Conservation (phyloP, 768 basidiomycete genomes). For the Pulveroboletus frians region DNA sequence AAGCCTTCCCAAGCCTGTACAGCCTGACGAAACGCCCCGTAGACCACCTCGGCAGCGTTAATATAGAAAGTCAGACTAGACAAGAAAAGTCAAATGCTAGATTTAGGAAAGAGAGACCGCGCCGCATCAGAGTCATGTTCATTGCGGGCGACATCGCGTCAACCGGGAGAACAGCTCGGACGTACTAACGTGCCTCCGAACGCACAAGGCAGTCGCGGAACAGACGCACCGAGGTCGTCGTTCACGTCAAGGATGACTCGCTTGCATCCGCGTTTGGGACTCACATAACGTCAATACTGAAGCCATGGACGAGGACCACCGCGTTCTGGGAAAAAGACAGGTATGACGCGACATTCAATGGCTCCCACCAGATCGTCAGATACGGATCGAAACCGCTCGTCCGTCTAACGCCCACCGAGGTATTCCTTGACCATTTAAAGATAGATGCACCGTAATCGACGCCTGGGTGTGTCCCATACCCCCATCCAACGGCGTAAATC, state of each 20-base stretch:
- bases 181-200: neutral
- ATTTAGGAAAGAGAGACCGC: constrained; percentile 22
- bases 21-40: constrained; percentile 24
- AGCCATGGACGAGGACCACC: too few species aligned
- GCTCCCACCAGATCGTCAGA: neutral
- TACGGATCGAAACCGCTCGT: neutral
- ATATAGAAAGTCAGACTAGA: constrained; percentile 25
- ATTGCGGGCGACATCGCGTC: constrained; percentile 11
- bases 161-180: constrained; percentile 8
- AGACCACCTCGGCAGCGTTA: constrained; percentile 25
- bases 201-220: constrained; percentile 18
- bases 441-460: constrained; percentile 7
- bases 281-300: too few species aligned
- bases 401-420: constrained; percentile 10
- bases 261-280: too few species aligned
- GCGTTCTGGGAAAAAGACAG: too few species aligned
- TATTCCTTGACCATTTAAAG: constrained; percentile 9
- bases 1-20: constrained; percentile 31
- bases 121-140: constrained; percentile 23
- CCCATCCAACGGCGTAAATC: constrained; percentile 10
- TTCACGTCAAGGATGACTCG: too few species aligned
- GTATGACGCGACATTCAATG: neutral
- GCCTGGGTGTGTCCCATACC: neutral
- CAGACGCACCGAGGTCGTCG: constrained; percentile 3
- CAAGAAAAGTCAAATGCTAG: constrained; percentile 22